Evolutionary conservation across 2,329 filamentous ascomycete genomes (phyloP).

Genomic region (Colletotrichum sp.): DNA sequence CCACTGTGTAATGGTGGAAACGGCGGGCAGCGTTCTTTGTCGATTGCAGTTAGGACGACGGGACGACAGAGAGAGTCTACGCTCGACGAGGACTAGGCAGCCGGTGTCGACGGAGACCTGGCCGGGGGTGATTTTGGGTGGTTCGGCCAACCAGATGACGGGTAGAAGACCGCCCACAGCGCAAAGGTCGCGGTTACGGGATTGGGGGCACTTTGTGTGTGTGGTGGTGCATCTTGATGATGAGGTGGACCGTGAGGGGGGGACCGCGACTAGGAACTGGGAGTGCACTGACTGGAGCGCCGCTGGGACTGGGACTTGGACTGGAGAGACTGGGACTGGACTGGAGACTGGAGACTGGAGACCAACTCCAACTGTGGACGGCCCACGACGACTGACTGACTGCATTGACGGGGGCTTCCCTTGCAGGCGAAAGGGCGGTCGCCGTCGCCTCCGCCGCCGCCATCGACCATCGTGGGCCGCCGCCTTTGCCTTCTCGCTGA

Average conservation of each 20-base stretch:
- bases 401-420: conserved; percentile 5
- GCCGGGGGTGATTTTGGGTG: background rate
- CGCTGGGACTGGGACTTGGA: background rate
- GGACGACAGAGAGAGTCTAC: background rate
- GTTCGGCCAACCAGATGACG: conserved; percentile 9
- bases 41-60: background rate
- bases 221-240: background rate
- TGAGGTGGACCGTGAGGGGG: background rate
- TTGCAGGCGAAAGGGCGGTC: conserved; percentile 19
- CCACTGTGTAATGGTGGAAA: conserved; percentile 2
- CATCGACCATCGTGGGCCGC: background rate
- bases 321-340: background rate
- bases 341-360: background rate
- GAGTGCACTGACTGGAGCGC: background rate
- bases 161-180: conserved; percentile 2
- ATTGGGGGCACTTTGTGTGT: background rate
- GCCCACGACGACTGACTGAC: background rate
- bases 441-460: conserved; percentile 7
- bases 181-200: background rate
- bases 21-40: background rate
- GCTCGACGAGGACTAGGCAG: background rate
- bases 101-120: background rate
- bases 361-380: background rate
- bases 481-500: background rate
- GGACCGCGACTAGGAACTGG: background rate